Base-by-base conservation (phyloP, 352 stramenopile genomes). In the Detonula confervacea region DNA sequence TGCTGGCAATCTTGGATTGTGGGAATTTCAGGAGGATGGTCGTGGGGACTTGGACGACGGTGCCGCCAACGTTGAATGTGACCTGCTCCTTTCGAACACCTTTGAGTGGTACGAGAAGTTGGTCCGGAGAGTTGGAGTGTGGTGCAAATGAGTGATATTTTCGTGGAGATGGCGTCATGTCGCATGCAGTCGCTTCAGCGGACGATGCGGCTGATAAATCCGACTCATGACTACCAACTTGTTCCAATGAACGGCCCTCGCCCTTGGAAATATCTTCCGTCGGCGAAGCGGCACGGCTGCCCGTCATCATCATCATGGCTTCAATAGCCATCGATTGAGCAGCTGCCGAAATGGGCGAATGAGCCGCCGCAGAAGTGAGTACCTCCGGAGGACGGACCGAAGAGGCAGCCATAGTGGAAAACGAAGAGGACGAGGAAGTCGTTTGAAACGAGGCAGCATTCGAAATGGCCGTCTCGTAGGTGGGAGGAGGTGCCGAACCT, bases 21-120 rank as follows among this genome's bases (percentile, higher is more conserved):
- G 51, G 57, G 33, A 60, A 56, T 27, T 71, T 69, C 33, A 68
- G 39, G 14, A 78, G 69, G 30, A 55, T 27, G 9, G 46, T 51
- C 5, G 39, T 55, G 9, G 35, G 29, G 7, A 78, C 69, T 42
- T 78, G 56, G 60, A 78, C 59, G 22, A 78, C n/a, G 33, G 59
- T 78, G 8, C 69, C 69, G n/a, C 59, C 52, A 16, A 78, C 57
- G 29, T 78, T 78, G 57, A 78, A 71, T 29, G 61, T 78, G 22
- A 68, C 69, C 18, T 68, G 47, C 39, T 63, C 51, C 16, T 12
- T 65, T 16, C 16, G 29, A 51, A 47, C 9, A 44, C 6, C 35
- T 44, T 44, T 44, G n/a, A n/a, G n/a, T n/a, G n/a, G n/a, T n/a
- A n/a, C n/a, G n/a, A n/a, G n/a, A n/a, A n/a, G n/a, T n/a, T n/a